These are phyloP conservation scores for Fusarium circinatum DNA, from an alignment of 2,329 filamentous ascomycete genomes.

Conservation along the genomic window DNA sequence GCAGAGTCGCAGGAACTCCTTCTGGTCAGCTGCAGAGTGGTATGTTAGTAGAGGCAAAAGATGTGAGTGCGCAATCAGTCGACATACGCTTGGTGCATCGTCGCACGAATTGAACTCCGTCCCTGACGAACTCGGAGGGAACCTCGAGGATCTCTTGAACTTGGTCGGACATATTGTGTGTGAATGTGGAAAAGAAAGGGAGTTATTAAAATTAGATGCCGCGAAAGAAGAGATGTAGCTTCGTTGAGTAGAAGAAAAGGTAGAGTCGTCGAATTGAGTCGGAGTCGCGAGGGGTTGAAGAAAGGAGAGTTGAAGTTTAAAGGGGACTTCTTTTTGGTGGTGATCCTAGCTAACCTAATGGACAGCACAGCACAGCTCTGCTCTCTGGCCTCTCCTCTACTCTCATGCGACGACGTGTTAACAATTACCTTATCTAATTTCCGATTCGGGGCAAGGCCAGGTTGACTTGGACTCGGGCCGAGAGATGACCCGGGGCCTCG, in stretches of 20 bases:
- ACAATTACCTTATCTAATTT: constrained; percentile 33
- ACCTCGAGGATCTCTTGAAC: constrained; percentile 77
- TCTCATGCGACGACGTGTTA: constrained; percentile 37
- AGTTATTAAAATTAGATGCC: constrained; percentile 25
- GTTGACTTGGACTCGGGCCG: constrained; percentile 22
- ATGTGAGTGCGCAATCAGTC: not conserved
- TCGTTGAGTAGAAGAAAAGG: constrained; percentile 12
- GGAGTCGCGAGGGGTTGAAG: constrained; percentile 19
- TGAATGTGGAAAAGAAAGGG: not conserved
- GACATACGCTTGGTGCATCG: constrained; percentile 70
- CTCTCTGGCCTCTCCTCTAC: constrained; percentile 29
- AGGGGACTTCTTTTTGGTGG: constrained; percentile 34
- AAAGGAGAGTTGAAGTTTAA: constrained; percentile 37
- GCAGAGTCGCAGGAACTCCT: constrained; percentile 58
- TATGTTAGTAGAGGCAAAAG: constrained; percentile 1
- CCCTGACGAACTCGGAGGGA: constrained; percentile 71
- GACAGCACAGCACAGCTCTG: constrained; percentile 18
- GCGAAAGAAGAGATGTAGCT: not conserved
- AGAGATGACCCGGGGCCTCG: constrained; percentile 7
- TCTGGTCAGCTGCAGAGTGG: constrained; percentile 50
- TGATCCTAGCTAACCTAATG: constrained; percentile 31
- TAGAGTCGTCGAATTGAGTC: constrained; percentile 29
- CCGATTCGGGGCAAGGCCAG: constrained; percentile 31
- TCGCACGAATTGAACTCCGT: constrained; percentile 71
- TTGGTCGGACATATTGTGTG: constrained; percentile 69